Base-by-base conservation (phyloP, 2,329 filamentous ascomycete species). In the Aspergillus luchuensis region DNA sequence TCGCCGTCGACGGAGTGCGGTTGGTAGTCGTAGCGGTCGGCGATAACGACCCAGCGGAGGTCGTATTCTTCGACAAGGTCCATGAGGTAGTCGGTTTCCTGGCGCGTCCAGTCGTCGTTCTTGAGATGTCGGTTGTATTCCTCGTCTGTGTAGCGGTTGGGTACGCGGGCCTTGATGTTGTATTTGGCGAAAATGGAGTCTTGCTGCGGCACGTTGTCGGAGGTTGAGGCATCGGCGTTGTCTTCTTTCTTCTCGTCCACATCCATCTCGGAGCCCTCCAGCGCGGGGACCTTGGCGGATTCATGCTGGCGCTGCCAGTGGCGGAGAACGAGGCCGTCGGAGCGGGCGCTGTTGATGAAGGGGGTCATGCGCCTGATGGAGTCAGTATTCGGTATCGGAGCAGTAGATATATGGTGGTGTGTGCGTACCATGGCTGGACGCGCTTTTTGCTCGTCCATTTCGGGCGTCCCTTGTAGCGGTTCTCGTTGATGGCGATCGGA, bases 31-130 rank as follows among this genome's bases (percentile, higher is more conserved):
- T 97, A 99, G 60, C 94, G 90, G 75, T 99, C 95, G 82, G 89
- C 91, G 62, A 99, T 91, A 15, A 98, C 76, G 3, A 94, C 85
- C 92, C 95, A 99, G 67, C 95, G 89, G 62, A 97, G 83, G 71
- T 96, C 92, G 72, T 88, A 97, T 50, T 93, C 89, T 59, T 84
- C 84, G 13, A 87, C 91, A 38, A 94, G 74, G 3, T 86, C 81
- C 73, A 98, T 85, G 64, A 99, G 78, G 72, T 97, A 97, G 73
- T 97, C 92, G 8, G 95, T 99, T 78, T 99, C 95, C 69, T 95
- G 89, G 71, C 90, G 91, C 13, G 90, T 89, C 95, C 95, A 99
- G 68, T 94, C 88, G 13, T 86, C 81, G 71, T 83, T 89, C 68
- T 87, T 84, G 54, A 99, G 78, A 63, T 90, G 86, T 59, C 87